Conservation (phyloP, 2,329 filamentous ascomycete genomes). For the Coleophoma crateriformis region DNA sequence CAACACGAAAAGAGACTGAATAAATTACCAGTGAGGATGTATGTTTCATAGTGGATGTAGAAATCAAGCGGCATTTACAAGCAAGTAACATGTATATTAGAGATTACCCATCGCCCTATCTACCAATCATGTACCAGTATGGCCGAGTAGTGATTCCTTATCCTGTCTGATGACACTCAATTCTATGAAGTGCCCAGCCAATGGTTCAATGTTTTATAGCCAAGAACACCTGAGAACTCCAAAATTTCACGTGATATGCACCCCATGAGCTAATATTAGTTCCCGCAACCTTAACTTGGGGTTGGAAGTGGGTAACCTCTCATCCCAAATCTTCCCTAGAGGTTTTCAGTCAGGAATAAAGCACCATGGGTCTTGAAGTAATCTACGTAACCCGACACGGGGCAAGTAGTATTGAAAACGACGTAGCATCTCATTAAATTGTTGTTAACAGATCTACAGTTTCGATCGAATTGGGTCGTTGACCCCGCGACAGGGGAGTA, state of each 20-base stretch:
- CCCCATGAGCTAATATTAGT: background rate
- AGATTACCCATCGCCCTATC: background rate
- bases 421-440: conserved; percentile 1
- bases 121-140: background rate
- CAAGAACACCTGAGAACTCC: background rate
- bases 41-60: too few relatives aligned
- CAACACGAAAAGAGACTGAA: conserved; percentile 22
- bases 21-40: background rate
- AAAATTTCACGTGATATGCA: background rate
- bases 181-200: too few relatives aligned
- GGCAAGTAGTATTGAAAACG: conserved; percentile 36
- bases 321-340: background rate
- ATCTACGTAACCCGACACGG: conserved; percentile 74
- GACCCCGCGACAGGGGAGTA: conserved; percentile 77
- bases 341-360: conserved; percentile 2
- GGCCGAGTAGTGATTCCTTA: too few relatives aligned
- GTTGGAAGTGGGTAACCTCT: background rate
- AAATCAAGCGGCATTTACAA: too few relatives aligned
- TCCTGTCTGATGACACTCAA: too few relatives aligned
- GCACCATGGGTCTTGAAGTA: conserved; percentile 44
- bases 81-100: background rate
- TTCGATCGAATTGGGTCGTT: conserved; percentile 85
- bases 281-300: background rate
- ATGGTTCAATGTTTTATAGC: too few relatives aligned
- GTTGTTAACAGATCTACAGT: conserved; percentile 44